phyloP scores from a whole-genome alignment of 352 stramenopile species.

The Pythium chondricola region DNA sequence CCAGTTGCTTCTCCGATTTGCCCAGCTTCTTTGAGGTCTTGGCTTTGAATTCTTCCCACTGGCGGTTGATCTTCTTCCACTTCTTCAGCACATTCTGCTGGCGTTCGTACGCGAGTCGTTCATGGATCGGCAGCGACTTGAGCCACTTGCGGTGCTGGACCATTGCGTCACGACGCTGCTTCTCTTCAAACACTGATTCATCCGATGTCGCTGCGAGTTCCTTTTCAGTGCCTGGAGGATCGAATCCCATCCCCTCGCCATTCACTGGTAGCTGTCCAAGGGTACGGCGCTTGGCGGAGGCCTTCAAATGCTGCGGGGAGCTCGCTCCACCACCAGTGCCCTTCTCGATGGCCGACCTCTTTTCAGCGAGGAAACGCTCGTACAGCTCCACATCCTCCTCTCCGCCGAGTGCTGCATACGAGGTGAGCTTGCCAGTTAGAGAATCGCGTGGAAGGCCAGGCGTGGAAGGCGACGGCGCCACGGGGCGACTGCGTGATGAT shows the following conservation, averaged over 20 bases:
- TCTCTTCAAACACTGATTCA: slow-evolving; percentile 24
- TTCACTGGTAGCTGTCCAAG: slow-evolving; percentile 9
- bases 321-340: neutral
- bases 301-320: slow-evolving; percentile 20
- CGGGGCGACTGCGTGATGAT: neutral
- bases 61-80: slow-evolving; percentile 59
- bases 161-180: slow-evolving; percentile 35
- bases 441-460: slow-evolving; percentile 16
- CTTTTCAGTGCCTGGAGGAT: no score
- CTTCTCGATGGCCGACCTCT: slow-evolving; percentile 9
- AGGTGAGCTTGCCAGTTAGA: slow-evolving; percentile 34
- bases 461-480: neutral
- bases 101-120: slow-evolving; percentile 51
- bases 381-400: slow-evolving; percentile 53
- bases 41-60: slow-evolving; percentile 69
- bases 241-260: no score
- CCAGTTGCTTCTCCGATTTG: slow-evolving; percentile 65
- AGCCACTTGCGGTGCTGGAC: slow-evolving; percentile 60
- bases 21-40: slow-evolving; percentile 48
- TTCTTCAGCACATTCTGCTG: slow-evolving; percentile 65
- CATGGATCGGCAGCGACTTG: slow-evolving; percentile 61
- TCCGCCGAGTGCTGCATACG: slow-evolving; percentile 58
- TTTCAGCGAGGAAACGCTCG: slow-evolving; percentile 46
- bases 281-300: slow-evolving; percentile 16
- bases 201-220: no score